phyloP scores from a whole-genome alignment of 2,329 filamentous ascomycete genomes.

The Pseudogymnoascus sp. region DNA sequence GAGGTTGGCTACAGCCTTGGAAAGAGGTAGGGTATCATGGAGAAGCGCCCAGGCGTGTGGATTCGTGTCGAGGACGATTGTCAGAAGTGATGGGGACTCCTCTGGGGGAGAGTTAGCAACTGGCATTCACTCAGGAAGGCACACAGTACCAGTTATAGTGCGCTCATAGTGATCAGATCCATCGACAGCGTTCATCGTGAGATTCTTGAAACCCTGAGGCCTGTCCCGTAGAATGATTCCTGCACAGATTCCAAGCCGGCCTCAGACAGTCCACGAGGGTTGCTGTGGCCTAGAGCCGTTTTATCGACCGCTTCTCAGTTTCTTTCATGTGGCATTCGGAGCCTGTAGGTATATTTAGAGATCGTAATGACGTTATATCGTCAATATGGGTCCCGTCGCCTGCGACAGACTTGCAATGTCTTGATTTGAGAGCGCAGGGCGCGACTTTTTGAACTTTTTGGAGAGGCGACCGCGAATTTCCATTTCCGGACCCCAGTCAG shows the following conservation, averaged over 20 bases:
- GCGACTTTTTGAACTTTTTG: neutral
- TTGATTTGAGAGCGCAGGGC: neutral
- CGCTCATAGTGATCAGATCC: constrained; percentile 48
- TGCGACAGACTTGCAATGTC: constrained; percentile 3
- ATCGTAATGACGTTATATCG: neutral
- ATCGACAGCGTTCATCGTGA: constrained; percentile 58
- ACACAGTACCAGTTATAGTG: constrained; percentile 36
- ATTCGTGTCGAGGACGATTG: constrained; percentile 92
- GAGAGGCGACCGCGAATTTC: constrained; percentile 9
- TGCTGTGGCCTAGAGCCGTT: neutral
- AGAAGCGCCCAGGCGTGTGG: constrained; percentile 87
- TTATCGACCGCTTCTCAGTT: neutral
- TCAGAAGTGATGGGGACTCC: constrained; percentile 71
- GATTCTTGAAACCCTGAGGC: constrained; percentile 18
- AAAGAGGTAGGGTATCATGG: constrained; percentile 65
- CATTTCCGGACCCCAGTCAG: constrained; percentile 7
- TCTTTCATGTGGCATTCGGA: neutral
- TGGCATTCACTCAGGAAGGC: neutral
- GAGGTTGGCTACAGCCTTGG: constrained; percentile 76
- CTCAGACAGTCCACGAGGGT: neutral
- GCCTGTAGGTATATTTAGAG: neutral
- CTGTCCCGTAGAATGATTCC: neutral
- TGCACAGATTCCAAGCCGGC: neutral
- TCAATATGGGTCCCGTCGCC: constrained; percentile 1
- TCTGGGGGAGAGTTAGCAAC: constrained; percentile 28